phyloP scores from a whole-genome alignment of 768 basidiomycete genomes.

The Suillus placidus region DNA sequence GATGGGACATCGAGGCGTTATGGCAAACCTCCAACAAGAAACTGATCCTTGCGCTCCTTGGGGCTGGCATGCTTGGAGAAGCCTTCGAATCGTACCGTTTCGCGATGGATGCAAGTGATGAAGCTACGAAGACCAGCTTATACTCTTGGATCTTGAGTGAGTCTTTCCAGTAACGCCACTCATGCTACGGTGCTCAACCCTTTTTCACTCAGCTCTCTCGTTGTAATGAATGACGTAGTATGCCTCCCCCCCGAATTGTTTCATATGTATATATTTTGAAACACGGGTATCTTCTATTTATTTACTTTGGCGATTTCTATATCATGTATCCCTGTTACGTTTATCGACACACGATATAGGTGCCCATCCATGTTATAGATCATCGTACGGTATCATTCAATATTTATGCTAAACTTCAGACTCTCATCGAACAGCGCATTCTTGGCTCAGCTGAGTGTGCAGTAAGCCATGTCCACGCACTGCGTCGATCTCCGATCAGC shows the following conservation, averaged over 20 bases:
- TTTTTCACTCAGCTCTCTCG: not conserved
- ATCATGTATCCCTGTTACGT: too few species aligned
- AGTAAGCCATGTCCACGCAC: conserved; percentile 98
- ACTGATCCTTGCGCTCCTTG: not conserved
- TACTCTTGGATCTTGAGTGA: not conserved
- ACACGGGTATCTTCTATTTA: too few species aligned
- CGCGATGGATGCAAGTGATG: not conserved
- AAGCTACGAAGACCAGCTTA: not conserved
- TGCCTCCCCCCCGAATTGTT: too few species aligned
- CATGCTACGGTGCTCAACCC: not conserved
- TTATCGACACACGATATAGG: too few species aligned
- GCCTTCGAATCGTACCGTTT: not conserved
- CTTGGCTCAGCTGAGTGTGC: conserved; percentile 84
- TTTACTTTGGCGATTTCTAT: too few species aligned
- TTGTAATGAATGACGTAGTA: not conserved
- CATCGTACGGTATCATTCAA: conserved; percentile 72
- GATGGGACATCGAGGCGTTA: not conserved
- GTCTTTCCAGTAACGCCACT: not conserved
- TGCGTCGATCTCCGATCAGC: conserved; percentile 31
- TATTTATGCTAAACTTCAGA: conserved; percentile 67
- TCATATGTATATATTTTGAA: too few species aligned
- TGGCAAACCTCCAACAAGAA: not conserved
- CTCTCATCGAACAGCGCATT: conserved; percentile 79
- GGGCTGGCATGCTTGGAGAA: not conserved
- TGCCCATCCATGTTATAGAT: too few species aligned